Evolutionary conservation across 2,329 filamentous ascomycete genomes (phyloP).

Genomic region (Pseudopyricularia javanii): DNA sequence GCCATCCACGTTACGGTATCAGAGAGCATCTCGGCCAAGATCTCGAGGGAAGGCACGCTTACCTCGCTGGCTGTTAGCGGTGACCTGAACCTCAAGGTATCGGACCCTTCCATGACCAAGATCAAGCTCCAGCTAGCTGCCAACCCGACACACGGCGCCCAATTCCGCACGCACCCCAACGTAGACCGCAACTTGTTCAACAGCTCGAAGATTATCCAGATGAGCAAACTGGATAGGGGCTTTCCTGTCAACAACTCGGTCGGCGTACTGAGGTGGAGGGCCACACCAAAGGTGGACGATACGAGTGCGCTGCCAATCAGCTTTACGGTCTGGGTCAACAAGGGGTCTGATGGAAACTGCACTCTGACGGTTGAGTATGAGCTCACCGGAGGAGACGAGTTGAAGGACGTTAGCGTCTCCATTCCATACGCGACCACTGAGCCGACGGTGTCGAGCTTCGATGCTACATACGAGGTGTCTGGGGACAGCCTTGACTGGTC

Average conservation of each 20-base stretch:
- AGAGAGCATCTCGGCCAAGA: slow-evolving; percentile 80
- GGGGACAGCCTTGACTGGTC: slow-evolving; percentile 92
- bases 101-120: slow-evolving; percentile 80
- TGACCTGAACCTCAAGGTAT: slow-evolving; percentile 82
- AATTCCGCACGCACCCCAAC: slow-evolving; percentile 93
- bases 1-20: slow-evolving; percentile 79
- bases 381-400: slow-evolving; percentile 63
- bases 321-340: slow-evolving; percentile 97
- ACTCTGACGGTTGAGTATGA: slow-evolving; percentile 95
- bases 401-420: slow-evolving; percentile 75
- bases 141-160: slow-evolving; percentile 67
- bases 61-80: slow-evolving; percentile 84
- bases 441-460: slow-evolving; percentile 82
- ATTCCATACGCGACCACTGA: slow-evolving; percentile 82
- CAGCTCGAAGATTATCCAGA: slow-evolving; percentile 71
- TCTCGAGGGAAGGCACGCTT: slow-evolving; percentile 77
- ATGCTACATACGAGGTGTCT: slow-evolving; percentile 86
- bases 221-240: slow-evolving; percentile 75
- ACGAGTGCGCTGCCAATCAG: slow-evolving; percentile 76
- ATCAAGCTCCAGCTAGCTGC: slow-evolving; percentile 74
- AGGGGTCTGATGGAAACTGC: slow-evolving; percentile 65
- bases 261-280: slow-evolving; percentile 86
- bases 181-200: slow-evolving; percentile 86
- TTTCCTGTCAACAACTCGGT: slow-evolving; percentile 94
- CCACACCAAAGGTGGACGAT: slow-evolving; percentile 70